Evolutionary conservation across 768 basidiomycete species (phyloP).

Genomic region (Tricholoma saponaceum): DNA sequence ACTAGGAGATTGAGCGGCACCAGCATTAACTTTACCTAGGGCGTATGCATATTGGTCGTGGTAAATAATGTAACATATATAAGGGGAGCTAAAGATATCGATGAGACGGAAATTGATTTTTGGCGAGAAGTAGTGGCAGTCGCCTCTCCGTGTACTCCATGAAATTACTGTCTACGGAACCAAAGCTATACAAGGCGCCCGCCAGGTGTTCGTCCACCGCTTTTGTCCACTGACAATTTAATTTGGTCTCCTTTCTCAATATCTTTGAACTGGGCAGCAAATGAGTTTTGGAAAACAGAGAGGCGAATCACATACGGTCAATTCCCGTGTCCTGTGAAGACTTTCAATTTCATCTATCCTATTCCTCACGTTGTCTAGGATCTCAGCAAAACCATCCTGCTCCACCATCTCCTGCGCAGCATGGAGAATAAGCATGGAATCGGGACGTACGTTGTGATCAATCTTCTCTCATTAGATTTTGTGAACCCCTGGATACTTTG

Average conservation of each 20-base stretch:
- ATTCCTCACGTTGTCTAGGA: constrained; percentile 65
- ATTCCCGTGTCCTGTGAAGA: constrained; percentile 71
- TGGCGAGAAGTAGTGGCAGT: too few relatives aligned
- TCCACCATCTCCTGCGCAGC: constrained; percentile 68
- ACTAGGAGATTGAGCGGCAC: too few relatives aligned
- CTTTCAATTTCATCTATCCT: constrained; percentile 88
- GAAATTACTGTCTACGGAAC: neutral
- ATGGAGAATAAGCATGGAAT: constrained; percentile 72
- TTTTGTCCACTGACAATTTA: constrained; percentile 55
- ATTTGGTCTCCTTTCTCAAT: constrained; percentile 44
- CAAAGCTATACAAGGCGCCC: constrained; percentile 8
- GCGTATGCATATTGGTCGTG: too few relatives aligned
- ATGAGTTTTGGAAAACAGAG: constrained; percentile 16
- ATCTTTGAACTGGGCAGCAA: constrained; percentile 41
- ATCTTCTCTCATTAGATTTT: constrained; percentile 37
- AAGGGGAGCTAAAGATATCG: too few relatives aligned
- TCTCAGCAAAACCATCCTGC: constrained; percentile 77
- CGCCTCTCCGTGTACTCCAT: too few relatives aligned
- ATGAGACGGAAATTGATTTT: too few relatives aligned
- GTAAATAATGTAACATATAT: too few relatives aligned
- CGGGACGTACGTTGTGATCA: constrained; percentile 72
- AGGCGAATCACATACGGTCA: constrained; percentile 46
- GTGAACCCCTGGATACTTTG: neutral
- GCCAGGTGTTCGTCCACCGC: constrained; percentile 26
- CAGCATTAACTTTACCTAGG: too few relatives aligned